Base-by-base conservation (phyloP, 257 asterid species). In the Echites panduratus region DNA sequence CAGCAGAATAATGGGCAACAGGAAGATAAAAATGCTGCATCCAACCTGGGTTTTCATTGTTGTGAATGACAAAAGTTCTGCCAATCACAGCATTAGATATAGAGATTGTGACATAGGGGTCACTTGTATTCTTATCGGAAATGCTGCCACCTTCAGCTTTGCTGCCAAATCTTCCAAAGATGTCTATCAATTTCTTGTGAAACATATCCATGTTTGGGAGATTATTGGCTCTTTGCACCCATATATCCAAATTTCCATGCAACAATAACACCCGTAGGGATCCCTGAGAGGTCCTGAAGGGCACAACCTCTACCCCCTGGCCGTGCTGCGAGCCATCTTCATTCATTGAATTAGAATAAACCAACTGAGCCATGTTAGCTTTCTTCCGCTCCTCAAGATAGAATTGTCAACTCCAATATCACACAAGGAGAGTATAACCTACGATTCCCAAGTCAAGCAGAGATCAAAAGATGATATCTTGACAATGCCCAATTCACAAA, bases 161-260 rank as follows among this genome's bases (percentile, higher is more conserved):
- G 82, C 87, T 8, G 79, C 85, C 69, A 75, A 76, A 19, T 59
- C 68, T 74, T 67, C 89, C 88, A 41, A 88, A 77, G 66, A 87
- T 72, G 24, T 86, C 87, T 61, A 86, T 90, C 20, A 92, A 56
- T 72, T 82, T 84, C 47, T 79, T 86, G 80, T 87, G 90, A 27
- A 91, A 75, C 61, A 84, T 70, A 81, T 91, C 96, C 96, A 94
- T 77, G 70, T 94, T 94, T 44, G 97, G 99, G 13, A 94, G 89
- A 63, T 94, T 89, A 29, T 58, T 84, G 17, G 97, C 97, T 29
- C 77, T 85, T 58, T 78, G 84, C 56, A 94, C 97, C 90, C 86
- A 87, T 72, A 94, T 88, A 79, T 94, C 95, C 67, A 94, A 83
- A 78, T 91, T 94, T 7, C 99, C 99, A 71, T 94, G 99, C 65